Conservation (phyloP, 106 monocot species). For the Dendrobium nobile region DNA sequence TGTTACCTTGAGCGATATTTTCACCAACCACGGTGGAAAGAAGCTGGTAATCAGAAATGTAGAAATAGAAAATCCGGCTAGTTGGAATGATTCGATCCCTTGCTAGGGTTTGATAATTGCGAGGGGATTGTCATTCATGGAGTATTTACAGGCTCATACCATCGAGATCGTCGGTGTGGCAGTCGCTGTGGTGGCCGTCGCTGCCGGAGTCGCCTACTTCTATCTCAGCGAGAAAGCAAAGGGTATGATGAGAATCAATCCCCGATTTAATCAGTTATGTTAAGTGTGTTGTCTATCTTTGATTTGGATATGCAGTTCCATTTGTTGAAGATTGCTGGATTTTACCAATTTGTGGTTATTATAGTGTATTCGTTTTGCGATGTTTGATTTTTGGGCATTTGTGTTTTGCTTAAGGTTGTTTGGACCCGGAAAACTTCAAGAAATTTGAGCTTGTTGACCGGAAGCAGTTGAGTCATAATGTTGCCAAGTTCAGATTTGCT, state of each 20-base stretch:
- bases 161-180: constrained; percentile 43
- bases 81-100: not conserved
- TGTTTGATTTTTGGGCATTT: not conserved
- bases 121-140: constrained; percentile 35
- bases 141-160: constrained; percentile 31
- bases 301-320: not conserved
- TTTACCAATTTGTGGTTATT: not conserved
- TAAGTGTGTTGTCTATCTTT: not conserved
- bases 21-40: not conserved
- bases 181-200: constrained; percentile 65
- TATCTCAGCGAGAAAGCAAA: constrained; percentile 55
- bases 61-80: not conserved
- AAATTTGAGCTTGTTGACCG: constrained; percentile 82
- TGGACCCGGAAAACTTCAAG: constrained; percentile 91
- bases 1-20: not conserved
- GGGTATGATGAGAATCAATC: constrained; percentile 30
- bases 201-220: constrained; percentile 50
- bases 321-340: not conserved
- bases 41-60: not conserved
- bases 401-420: constrained; percentile 35
- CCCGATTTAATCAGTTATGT: not conserved
- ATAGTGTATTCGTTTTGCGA: not conserved
- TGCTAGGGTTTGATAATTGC: not conserved
- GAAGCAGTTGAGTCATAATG: constrained; percentile 90
- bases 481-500: constrained; percentile 85